Evolutionary conservation across 2,329 filamentous ascomycete genomes (phyloP).

Genomic region (Penicillium crustosum): DNA sequence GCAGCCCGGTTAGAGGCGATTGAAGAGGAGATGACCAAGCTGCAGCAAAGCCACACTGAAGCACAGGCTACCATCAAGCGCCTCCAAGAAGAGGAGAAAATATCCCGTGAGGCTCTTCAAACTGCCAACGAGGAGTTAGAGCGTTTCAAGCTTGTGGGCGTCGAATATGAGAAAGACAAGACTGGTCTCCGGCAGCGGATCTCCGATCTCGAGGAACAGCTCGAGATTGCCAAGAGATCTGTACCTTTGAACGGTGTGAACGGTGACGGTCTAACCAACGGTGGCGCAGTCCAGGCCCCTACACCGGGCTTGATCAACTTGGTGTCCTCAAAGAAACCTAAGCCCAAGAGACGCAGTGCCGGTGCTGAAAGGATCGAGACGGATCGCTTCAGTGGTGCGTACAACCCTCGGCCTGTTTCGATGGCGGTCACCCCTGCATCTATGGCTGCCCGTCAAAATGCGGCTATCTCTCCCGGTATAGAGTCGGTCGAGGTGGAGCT

Average conservation of each 20-base stretch:
- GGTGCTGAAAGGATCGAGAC: conserved; percentile 80
- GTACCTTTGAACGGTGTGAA: conserved; percentile 65
- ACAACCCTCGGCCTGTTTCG: conserved; percentile 91
- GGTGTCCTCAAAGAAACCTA: conserved; percentile 94
- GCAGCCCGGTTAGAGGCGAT: conserved; percentile 85
- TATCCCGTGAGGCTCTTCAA: conserved; percentile 78
- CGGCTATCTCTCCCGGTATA: conserved; percentile 74
- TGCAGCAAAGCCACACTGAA: conserved; percentile 86
- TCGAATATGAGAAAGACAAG: conserved; percentile 81
- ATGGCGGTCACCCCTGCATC: conserved; percentile 70
- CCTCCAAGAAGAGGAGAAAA: conserved; percentile 90
- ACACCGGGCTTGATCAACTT: conserved; percentile 88
- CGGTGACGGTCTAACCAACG: conserved; percentile 63
- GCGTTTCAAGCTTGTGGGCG: conserved; percentile 70
- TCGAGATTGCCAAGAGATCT: conserved; percentile 79
- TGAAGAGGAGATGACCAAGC: conserved; percentile 92
- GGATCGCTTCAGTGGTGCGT: conserved; percentile 87
- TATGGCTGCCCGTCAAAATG: conserved; percentile 63
- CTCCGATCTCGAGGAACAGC: conserved; percentile 83
- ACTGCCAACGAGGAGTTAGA: conserved; percentile 79
- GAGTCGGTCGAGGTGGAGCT: conserved; percentile 96
- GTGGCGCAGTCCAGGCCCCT: conserved; percentile 55
- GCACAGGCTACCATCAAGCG: conserved; percentile 87
- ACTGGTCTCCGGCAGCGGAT: conserved; percentile 81
- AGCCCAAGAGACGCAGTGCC: conserved; percentile 75